Base-by-base conservation (phyloP, 371 early-diverging fungal genomes). In the Mucor piriformis region DNA sequence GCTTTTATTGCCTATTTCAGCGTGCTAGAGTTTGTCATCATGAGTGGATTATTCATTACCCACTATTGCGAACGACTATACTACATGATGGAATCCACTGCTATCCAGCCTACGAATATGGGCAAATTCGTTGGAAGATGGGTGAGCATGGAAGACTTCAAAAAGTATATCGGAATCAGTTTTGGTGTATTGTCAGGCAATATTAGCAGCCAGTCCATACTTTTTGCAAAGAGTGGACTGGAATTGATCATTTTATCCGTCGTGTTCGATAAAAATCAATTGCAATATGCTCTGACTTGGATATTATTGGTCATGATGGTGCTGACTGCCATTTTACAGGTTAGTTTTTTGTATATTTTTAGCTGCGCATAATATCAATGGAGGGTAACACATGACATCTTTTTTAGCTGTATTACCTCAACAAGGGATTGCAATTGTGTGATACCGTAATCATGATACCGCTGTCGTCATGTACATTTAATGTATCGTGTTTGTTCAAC, bases 381-480 rank as follows among this genome's bases (percentile, higher is more conserved):
- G 18, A 32, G 32, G 32, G 43, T 54, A 44, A 44, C 44, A 44
- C 55, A 54, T 44, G 44, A 44, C 46, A 51, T 52, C 38, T 27
- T 3, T 50, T 50, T 12, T 63, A 89, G 87, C 73, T 92, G 50
- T 90, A 86, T 76, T 92, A 90, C 61, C 77, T 92, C 34, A 91
- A 92, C 72, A 87, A 86, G 40, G 91, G 90, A 2, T 63, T 92
- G 32, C 80, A 84, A 21, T 58, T 90, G 21, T 89, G 90, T 66
- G 90, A 89, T 72, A 92, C 92, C 44, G 83, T 92, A 20, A 79
- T 92, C 24, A 73, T 91, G 49, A 81, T 92, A n/a, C 93, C 93
- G 11, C 76, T 91, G 33, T 86, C 88, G 2, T 90, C 86, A 62
- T 90, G 91, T 51, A 83, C 90, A 44, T 89, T 88, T 70, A 90